phyloP scores from a whole-genome alignment of 345 rosid genomes.

The Reutealis trisperma region DNA sequence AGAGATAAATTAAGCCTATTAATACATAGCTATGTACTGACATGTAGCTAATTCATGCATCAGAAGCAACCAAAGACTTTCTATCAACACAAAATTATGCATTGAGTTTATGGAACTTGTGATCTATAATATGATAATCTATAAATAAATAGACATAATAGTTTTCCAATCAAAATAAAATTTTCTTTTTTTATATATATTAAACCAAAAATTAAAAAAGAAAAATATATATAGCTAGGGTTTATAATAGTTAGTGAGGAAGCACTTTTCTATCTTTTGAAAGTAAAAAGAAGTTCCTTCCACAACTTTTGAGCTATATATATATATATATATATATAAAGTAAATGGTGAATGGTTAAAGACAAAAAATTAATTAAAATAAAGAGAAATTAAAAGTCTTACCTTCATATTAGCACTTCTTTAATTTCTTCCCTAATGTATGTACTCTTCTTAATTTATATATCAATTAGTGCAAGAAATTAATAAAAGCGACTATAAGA shows the following conservation, averaged over 20 bases:
- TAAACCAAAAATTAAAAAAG: too few species aligned
- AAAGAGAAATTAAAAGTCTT: not conserved
- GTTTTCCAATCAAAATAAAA: not conserved
- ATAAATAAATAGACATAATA: not conserved
- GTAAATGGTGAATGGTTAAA: not conserved
- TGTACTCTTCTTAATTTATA: not conserved
- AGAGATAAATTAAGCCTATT: too few species aligned
- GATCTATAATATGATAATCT: not conserved
- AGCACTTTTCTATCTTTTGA: not conserved
- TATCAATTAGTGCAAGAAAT: slow-evolving; percentile 7
- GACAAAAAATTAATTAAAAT: too few species aligned
- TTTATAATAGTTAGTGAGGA: not conserved
- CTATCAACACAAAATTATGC: too few species aligned
- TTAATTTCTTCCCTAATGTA: not conserved
- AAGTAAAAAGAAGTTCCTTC: not conserved
- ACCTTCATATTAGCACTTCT: slow-evolving; percentile 11
- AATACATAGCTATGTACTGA: too few species aligned
- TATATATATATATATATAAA: too few species aligned
- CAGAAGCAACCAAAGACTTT: too few species aligned
- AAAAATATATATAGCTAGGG: not conserved
- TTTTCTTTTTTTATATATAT: too few species aligned
- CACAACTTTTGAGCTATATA: too few species aligned
- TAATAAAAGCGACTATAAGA: not conserved
- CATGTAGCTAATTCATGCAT: too few species aligned
- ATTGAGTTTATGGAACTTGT: not conserved